Percentiles rank a stretch among this genome's conserved stretches.
These are phyloP conservation scores for Penium margaritaceum DNA, from an alignment of 139 green algal species.

Conservation along the genomic window DNA sequence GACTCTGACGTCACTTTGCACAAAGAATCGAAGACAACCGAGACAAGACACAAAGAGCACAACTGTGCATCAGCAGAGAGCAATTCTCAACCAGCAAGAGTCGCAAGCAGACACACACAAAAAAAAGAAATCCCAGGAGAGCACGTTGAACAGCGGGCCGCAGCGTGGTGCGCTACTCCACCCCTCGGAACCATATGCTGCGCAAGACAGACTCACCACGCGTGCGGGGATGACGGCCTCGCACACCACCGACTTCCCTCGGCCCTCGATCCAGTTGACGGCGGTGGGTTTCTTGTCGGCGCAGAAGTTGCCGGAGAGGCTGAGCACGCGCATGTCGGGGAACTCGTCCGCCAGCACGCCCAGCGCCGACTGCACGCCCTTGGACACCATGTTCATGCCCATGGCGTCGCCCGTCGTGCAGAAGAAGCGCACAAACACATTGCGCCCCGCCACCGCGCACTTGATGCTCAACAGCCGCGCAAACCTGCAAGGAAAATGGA, in stretches of 20 bases:
- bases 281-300: constrained; percentile 46
- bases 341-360: constrained; percentile 16
- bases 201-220: too few species aligned
- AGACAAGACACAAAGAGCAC: too few species aligned
- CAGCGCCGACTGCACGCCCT: constrained; percentile 32
- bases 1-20: too few species aligned
- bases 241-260: constrained; percentile 45
- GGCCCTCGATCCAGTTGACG: constrained; percentile 47
- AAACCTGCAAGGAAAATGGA: too few species aligned
- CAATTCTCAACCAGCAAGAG: too few species aligned
- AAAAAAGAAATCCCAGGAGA: too few species aligned
- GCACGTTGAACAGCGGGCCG: too few species aligned
- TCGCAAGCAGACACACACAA: too few species aligned
- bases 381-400: constrained; percentile 52
- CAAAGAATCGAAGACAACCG: too few species aligned
- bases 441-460: constrained; percentile 32
- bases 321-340: constrained; percentile 39
- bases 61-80: too few species aligned
- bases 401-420: constrained; percentile 43
- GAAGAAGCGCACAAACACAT: constrained; percentile 31
- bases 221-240: constrained; percentile 29
- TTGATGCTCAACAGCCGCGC: constrained; percentile 25
- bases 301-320: constrained; percentile 46
- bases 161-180: too few species aligned
- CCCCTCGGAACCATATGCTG: too few species aligned